Base-by-base conservation (phyloP, 306 rosid genomes). In the Vicia sativa region DNA sequence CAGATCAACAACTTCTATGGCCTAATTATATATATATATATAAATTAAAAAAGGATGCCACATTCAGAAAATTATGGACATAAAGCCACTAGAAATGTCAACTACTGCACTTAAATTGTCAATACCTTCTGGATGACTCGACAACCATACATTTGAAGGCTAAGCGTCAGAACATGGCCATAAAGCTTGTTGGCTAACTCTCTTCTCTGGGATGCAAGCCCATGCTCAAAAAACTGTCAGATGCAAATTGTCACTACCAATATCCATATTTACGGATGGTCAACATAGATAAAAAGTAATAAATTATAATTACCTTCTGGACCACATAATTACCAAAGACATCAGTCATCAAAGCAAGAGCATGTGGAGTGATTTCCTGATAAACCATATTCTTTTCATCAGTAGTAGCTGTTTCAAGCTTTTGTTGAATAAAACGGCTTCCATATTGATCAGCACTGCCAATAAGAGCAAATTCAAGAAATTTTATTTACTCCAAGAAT, bases 71-170 rank as follows among this genome's bases (percentile, higher is more conserved):
- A 69, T n/a, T 45, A 12, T 9, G 13, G 70, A 59, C 10, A 35
- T 3, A 31, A 26, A 41, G 72, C 4, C 54, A 7, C 39, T 4
- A 65, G 68, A 9, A 52, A 62, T 8, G 35, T 21, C 43, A 74
- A 74, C 15, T 7, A 39, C 35, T 23, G 23, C 66, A 10, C 57
- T 14, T 29, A 26, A 26, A 26, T 10, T 44, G 49, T 14, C 49
- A 38, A 49, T 87, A 90, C 98, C 97, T 93, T 93, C 78, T 93
- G 99, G 76, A 93, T 93, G 72, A 93, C 97, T 3, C 99, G 87
- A 45, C 99, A 93, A 57, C 99, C 99, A 82, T 93, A 90, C 99
- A 93, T 93, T 76, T 93, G 99, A 85, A 93, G 99, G 85, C 97
- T 83, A 35, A 90, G 92, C 1, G 90, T 80, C 74, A 93, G 87